Evolutionary conservation across 176 grass and related monocot species (phyloP), one percentile per base, ranked within the genome.

Genomic region (Aegilops speltoides): DNA sequence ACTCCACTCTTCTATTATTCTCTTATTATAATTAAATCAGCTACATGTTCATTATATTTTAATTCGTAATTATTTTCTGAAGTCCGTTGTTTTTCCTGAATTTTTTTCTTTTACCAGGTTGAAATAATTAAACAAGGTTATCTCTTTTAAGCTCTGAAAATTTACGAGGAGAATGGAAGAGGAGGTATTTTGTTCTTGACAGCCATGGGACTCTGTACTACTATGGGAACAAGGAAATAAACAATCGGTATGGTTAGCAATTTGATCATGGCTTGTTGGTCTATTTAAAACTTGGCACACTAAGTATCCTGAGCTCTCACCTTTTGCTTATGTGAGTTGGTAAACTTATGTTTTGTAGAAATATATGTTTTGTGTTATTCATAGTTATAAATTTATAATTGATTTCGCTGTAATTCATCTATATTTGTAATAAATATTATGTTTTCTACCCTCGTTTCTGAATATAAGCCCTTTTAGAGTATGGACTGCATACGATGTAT

Each of bases 61-160:
- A 43, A 75, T 22, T 75, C 2, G 13, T 56, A 54, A 59, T 74
- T 11, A 0, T 77, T 74, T 29, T 86, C 15, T 83, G 19, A 56
- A 81, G 32, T 63, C 14, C 24, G 28, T 71, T 83, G 3, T 48
- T 43, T 83, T 72, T 17, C 29, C 23, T 59, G 17, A 66, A 17
- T 52, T 17, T 52, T 52, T 52, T 82, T 79, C 84, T 22, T 79
- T 83, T 85, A 38, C 62, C 86, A 98, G 96, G 96, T 98, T 89
- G 88, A 98, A 94, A 89, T 95, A 92, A 94, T 98, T 82, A 98
- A 98, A 82, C 96, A 98, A 92, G 93, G 90, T 64, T 98, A 98
- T 91, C 86, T 98, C 34, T n/a, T 89, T 98, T 84, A 98, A 98
- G 80, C 88, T 92, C 96, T 79, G 89, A 91, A 89, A 94, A 85